Base-by-base conservation (phyloP, 345 rosid genomes). In the Clarkia xantiana region DNA sequence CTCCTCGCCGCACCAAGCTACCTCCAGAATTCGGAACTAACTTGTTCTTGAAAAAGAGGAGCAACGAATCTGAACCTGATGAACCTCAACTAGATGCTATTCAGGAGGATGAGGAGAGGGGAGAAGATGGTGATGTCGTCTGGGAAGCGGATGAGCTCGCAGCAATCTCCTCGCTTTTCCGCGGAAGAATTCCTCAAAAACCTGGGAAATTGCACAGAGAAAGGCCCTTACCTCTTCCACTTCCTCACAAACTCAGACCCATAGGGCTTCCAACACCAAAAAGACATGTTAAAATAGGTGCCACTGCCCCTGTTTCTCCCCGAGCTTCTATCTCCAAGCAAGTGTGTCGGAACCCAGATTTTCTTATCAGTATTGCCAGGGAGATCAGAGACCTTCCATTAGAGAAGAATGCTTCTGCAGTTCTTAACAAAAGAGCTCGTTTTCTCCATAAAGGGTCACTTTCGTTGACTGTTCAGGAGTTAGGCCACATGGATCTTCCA, bases 21-120 rank as follows among this genome's bases (percentile, higher is more conserved):
- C 96, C 94, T 54, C 94, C 95, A 3, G 84, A 79, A 4, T 79
- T 86, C 16, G 97, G 98, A 18, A 80, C 82, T 39, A 83, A 81
- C 51, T 60, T 90, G 63, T 83, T 86, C 74, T 70, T 75, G 49
- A 73, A 76, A 64, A 79, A 81, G 73, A 78, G 86, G 14, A 57
- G 51, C 15, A 34, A 61, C 14, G 57, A 42, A n/a, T 19, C 45
- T 14, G 56, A 57, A 40, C 56, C 57, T 9, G 56, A 58, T 10
- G 80, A 63, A 40, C 51, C 42, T 11, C 54, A 47, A 22, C 47
- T 20, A 22, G 12, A 51, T 14, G 15, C 36, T 34, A 13, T 14
- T 49, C 41, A 46, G 14, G 14, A 14, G 10, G 65, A 53, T 0
- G 65, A 41, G 18, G 53, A 44, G 12, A 47, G 41, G 4, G 48